These are phyloP conservation scores for Saccharomycopsis hybrid DNA, from an alignment of 1,139 yeast species.

Conservation along the genomic window DNA sequence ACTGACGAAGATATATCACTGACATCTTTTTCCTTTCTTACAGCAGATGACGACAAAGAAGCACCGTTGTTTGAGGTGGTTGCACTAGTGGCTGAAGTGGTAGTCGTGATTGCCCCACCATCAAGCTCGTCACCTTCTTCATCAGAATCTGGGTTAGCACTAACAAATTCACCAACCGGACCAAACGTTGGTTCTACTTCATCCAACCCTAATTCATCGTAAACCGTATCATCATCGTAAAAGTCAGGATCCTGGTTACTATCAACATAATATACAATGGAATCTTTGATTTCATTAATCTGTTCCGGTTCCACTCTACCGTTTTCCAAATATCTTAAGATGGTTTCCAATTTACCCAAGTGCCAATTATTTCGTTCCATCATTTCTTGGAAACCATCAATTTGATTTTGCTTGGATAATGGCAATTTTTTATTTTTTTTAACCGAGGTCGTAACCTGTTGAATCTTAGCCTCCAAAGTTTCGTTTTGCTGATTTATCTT, in stretches of 20 bases:
- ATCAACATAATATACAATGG: slow-evolving; percentile 88
- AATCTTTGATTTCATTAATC: slow-evolving; percentile 78
- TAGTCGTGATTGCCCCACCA: slow-evolving; percentile 10
- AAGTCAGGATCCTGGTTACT: slow-evolving; percentile 95
- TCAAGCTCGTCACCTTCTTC: slow-evolving; percentile 23
- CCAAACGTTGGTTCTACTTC: slow-evolving; percentile 56
- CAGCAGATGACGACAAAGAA: slow-evolving; percentile 17
- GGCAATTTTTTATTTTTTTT: slow-evolving; percentile 55
- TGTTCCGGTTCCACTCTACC: slow-evolving; percentile 78
- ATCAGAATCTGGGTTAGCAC: slow-evolving; percentile 26
- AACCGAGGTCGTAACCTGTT: slow-evolving; percentile 45
- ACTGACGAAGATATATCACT: slow-evolving; percentile 17
- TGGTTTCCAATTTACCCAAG: slow-evolving; percentile 66
- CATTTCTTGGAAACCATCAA: slow-evolving; percentile 57
- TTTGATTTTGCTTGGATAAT: slow-evolving; percentile 43
- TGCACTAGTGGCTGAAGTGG: slow-evolving; percentile 13
- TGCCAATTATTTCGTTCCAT: slow-evolving; percentile 79
- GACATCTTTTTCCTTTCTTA: slow-evolving; percentile 6
- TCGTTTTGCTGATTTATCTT: slow-evolving; percentile 82
- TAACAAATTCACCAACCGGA: slow-evolving; percentile 38
- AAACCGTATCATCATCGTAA: slow-evolving; percentile 90
- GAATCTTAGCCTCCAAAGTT: slow-evolving; percentile 69
- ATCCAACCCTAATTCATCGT: slow-evolving; percentile 78
- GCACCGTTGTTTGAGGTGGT: slow-evolving; percentile 9
- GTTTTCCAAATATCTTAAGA: slow-evolving; percentile 73